Base-by-base conservation (phyloP, 169 alveolate species). In the Eimeria necatrix region DNA sequence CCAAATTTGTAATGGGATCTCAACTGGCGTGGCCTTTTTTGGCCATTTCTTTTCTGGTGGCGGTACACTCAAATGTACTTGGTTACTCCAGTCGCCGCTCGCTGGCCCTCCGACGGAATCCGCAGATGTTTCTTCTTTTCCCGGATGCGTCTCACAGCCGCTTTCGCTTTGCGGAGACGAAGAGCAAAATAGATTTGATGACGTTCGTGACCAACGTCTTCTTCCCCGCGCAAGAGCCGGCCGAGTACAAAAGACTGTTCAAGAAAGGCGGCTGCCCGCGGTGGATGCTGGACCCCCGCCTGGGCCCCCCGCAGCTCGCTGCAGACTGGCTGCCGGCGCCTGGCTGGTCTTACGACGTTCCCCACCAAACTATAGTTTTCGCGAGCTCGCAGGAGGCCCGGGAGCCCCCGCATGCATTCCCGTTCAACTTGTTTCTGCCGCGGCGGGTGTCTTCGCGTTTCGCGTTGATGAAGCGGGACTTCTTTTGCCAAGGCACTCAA, bases 371-470 rank as follows among this genome's bases (percentile, higher is more conserved):
- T 0, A 73, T 89, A 24, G 64, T 56, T 24, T 89, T 73, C 64
- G 16, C 48, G 49, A 84, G 94, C 80, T 2, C 14, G 10, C 60
- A 89, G 7, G 94, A 89, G 26, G 83, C 83, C 60, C 20, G 6
- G 20, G 94, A 89, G 78, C 94, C 94, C 7, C 64, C 74, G 22
- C 94, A 89, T 53, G 24, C 88, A 6, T 89, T 89, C 64, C 94
- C 94, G 22, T 89, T 89, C 26, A 76, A 76, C 32, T 24, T 89
- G 48, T 89, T 89, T 22, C 32, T 89, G 88, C 88, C 94, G 12
- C 94, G 87, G 14, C 87, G 94, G 4, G 59, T 10, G 6, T 41
- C 89, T 16, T 7, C 94, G 20, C 87, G 94, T 0, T 26, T 59
- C 16, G 94, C 94, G 22, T 64, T 89, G 3, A 89, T 89, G 8